Base-by-base conservation (phyloP, 768 basidiomycete species). In the Ramaria sp. region DNA sequence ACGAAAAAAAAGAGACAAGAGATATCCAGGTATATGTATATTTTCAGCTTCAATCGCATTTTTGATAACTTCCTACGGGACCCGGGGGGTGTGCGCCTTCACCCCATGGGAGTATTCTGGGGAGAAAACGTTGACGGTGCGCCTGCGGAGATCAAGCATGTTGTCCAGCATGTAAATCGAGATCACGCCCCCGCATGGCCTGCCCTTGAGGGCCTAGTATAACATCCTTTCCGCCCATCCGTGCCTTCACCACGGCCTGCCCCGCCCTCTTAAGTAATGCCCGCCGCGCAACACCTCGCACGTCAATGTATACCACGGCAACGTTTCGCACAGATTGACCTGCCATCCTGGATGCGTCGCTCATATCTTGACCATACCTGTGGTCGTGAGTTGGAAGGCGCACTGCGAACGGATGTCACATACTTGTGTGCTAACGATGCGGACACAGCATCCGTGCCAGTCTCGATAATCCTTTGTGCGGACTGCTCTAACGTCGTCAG, bases 261-360 rank as follows among this genome's bases (percentile, higher is more conserved):
- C 81, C 83, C 0, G 75, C 80, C 58, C 74, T 77, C 71, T 75
- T 84, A 65, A 91, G 67, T 53, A 91, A 67, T 12, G 86, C 88
- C 47, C 79, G 72, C 57, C 86, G 72, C 9, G 86, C 87, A 38
- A 91, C 79, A 0, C 87, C 86, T 1, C 75, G 69, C 73, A 85
- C 75, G 66, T 90, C 88, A 41, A 90, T 77, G 68, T 89, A 91
- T 20, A 91, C 83, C 38, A 89, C 72, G 3, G 78, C 83, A 12
- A 87, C 80, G 68, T 90, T 89, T 59, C 79, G 73, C 34, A 82
- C 83, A 0, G 83, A 81, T 7, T 81, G 82, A 6, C 83, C 79
- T 57, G 84, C 70, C 53, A 86, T 69, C 50, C 75, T 67, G 1
- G 82, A 80, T 19, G 76, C 79, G 46, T 81, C 73, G 10, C 74